Conservation (phyloP, 768 basidiomycete species). For the Panellus pusillus region DNA sequence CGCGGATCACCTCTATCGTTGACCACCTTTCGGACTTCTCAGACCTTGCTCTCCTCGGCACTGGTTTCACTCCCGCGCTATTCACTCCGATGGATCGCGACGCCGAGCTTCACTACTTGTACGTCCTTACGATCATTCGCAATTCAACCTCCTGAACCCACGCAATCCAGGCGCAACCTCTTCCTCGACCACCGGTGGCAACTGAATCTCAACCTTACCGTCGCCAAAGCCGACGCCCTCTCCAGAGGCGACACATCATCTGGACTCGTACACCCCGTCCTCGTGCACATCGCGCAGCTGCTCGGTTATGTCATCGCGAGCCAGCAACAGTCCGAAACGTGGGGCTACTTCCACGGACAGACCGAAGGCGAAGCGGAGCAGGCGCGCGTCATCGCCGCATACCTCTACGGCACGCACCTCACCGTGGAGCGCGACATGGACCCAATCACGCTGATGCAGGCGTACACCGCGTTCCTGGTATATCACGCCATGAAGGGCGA, state of each 20-base stretch:
- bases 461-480: not conserved
- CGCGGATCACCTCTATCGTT: no score
- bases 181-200: conserved; percentile 10
- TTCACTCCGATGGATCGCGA: not conserved
- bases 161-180: conserved; percentile 3
- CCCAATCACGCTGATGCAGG: not conserved
- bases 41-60: no score
- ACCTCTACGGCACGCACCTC: not conserved
- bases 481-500: not conserved
- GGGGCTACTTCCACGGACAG: not conserved
- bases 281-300: conserved; percentile 1
- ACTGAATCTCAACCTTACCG: not conserved
- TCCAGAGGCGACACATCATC: conserved; percentile 7
- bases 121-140: not conserved
- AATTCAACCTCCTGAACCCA: not conserved
- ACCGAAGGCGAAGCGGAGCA: not conserved
- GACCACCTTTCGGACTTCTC: no score
- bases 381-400: not conserved
- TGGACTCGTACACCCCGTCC: not conserved
- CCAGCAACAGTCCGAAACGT: not conserved
- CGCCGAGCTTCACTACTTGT: not conserved
- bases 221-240: conserved; percentile 7
- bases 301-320: conserved; percentile 6
- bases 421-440: not conserved
- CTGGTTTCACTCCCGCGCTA: no score